Base-by-base conservation (phyloP, 768 basidiomycete species). In the Pisolithus tinctorius region DNA sequence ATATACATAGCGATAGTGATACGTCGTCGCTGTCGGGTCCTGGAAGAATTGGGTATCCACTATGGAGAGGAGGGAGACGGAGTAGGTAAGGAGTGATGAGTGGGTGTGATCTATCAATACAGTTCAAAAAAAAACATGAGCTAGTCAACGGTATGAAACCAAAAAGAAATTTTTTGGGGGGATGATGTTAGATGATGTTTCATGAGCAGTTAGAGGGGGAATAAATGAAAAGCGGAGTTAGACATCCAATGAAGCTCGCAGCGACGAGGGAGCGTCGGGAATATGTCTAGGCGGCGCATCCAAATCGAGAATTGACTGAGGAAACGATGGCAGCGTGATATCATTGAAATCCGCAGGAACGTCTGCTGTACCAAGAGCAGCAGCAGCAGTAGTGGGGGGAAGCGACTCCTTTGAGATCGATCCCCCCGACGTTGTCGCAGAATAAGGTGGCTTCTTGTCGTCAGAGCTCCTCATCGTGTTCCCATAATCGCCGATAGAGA, bases 401-500 rank as follows among this genome's bases (percentile, higher is more conserved):
- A 66, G 50, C n/a, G 61, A 58, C 36, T 62, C 67, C 50, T 48
- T 69, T 6, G 61, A 67, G 2, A 56, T 57, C 29, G 67, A 65
- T 45, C 49, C 54, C 2, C 8, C 52, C 1, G 58, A 34, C 3
- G 50, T 48, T 2, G 63, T 65, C 6, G 63, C 62, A 0, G 59
- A 62, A 30, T 57, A 58, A 0, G 63, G 50, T 1, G 13, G 25
- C 41, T 58, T 56, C 45, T 69, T 61, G 50, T 59, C 64, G 47
- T 57, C 47, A 26, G 61, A 62, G 27, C 20, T 20, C 20, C 20
- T 20, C 20, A 36, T 55, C 50, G 74, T 56, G 39, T 65, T 58
- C 11, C 69, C 69, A n/a, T 67, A 71, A 38, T 75, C 77, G 6
- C 55, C 65, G 59, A 74, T 58, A 13, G 76, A 76, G 47, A 76